A percentile compares a stretch with the other conserved stretches of the same genome.
Evolutionary conservation across 768 basidiomycete genomes (phyloP).

Genomic region (Tubosaeta brunneosetosa): DNA sequence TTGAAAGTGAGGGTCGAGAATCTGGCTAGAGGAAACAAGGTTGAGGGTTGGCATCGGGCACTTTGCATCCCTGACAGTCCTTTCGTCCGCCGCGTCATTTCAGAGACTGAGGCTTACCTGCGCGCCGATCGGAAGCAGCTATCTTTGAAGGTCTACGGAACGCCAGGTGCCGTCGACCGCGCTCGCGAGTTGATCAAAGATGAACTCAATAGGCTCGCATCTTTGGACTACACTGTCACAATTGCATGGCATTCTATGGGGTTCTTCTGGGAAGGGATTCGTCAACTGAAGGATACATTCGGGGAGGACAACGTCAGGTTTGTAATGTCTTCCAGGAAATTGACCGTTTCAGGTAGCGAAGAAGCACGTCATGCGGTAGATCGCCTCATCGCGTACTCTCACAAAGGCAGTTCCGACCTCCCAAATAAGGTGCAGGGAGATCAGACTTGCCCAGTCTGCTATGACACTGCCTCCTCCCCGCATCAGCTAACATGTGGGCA

Average conservation of each 20-base stretch:
- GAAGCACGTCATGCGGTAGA: constrained; percentile 46
- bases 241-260: constrained; percentile 40
- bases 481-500: constrained; percentile 60
- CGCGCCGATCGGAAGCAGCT: constrained; percentile 43
- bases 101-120: constrained; percentile 39
- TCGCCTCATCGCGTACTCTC: constrained; percentile 41
- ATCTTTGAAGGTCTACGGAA: constrained; percentile 45
- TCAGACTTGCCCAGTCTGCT: constrained; percentile 51
- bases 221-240: constrained; percentile 38
- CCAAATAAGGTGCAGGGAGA: constrained; percentile 1
- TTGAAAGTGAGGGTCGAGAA: constrained; percentile 59
- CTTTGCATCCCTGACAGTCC: constrained; percentile 26
- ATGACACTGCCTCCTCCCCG: constrained; percentile 38
- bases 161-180: constrained; percentile 33
- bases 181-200: constrained; percentile 44
- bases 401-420: constrained; percentile 15
- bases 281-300: constrained; percentile 46
- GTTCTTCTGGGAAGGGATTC: constrained; percentile 49
- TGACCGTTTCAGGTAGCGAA: constrained; percentile 54
- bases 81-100: constrained; percentile 34
- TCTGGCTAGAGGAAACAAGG: constrained; percentile 45
- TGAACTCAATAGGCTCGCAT: constrained; percentile 47
- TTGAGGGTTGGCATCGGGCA: constrained; percentile 49
- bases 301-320: constrained; percentile 52
- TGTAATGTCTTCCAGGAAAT: constrained; percentile 35